These are phyloP conservation scores for Ramaria rubella DNA, from an alignment of 768 basidiomycete species.

Conservation along the genomic window DNA sequence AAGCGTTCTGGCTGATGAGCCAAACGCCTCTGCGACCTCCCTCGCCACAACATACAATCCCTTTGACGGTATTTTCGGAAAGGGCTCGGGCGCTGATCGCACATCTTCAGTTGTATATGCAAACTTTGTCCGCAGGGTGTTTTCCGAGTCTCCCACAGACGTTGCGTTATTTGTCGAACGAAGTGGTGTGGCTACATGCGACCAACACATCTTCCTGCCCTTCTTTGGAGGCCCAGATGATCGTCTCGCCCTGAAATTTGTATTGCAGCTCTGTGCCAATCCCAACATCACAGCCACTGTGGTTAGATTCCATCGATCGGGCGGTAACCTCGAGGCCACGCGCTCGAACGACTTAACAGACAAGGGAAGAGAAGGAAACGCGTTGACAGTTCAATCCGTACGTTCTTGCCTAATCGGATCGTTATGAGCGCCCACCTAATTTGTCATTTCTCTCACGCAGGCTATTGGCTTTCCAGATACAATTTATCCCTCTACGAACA, in stretches of 20 bases:
- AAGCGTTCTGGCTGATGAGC: neutral
- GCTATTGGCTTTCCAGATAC: conserved; percentile 57
- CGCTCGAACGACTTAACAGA: conserved; percentile 7
- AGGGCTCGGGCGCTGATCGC: conserved; percentile 40
- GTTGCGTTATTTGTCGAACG: conserved; percentile 85
- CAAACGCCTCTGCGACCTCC: conserved; percentile 8
- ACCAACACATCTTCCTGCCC: conserved; percentile 70
- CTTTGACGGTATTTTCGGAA: conserved; percentile 74
- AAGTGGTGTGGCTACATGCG: conserved; percentile 34
- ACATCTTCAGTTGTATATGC: conserved; percentile 58
- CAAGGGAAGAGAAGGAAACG: neutral
- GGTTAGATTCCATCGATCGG: conserved; percentile 40
- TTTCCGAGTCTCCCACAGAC: conserved; percentile 62
- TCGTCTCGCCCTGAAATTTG: conserved; percentile 72
- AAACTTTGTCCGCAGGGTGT: conserved; percentile 80
- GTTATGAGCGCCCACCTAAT: neutral
- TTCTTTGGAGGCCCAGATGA: conserved; percentile 97
- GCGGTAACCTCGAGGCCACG: neutral
- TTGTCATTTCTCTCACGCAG: conserved; percentile 30
- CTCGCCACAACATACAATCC: conserved; percentile 41
- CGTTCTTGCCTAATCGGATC: neutral
- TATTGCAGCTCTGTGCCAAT: conserved; percentile 71
- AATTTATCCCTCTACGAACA: conserved; percentile 57
- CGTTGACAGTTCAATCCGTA: neutral
- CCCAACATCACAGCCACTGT: conserved; percentile 64